These are phyloP conservation scores for Cyclotella kingstonii DNA, from an alignment of 108 stramenopile genomes.

Conservation along the genomic window DNA sequence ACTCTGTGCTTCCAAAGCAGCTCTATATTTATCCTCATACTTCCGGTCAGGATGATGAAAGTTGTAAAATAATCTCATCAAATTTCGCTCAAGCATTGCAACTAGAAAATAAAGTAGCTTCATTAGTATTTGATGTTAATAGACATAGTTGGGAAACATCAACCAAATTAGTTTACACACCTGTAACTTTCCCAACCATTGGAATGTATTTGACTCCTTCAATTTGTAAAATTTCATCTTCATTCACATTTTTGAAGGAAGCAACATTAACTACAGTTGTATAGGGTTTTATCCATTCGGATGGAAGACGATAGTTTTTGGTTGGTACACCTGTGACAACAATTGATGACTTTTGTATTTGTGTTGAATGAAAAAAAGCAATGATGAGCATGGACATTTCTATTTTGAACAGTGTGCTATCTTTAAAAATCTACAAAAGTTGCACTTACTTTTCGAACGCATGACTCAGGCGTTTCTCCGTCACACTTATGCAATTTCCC, in stretches of 20 bases:
- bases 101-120: conserved; percentile 9
- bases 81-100: conserved; percentile 93
- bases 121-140: neutral
- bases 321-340: conserved; percentile 94
- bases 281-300: conserved; percentile 90
- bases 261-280: conserved; percentile 95
- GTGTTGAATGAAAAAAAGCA: neutral
- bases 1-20: conserved; percentile 5
- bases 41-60: conserved; percentile 73
- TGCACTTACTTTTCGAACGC: conserved; percentile 75
- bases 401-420: too few relatives aligned
- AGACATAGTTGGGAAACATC: neutral
- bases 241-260: conserved; percentile 94
- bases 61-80: conserved; percentile 90
- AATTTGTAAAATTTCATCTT: conserved; percentile 82
- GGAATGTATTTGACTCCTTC: conserved; percentile 90
- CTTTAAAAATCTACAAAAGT: too few relatives aligned
- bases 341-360: conserved; percentile 62
- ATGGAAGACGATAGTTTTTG: conserved; percentile 86
- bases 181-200: conserved; percentile 96
- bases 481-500: conserved; percentile 63
- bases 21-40: conserved; percentile 24
- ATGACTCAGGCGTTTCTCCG: conserved; percentile 78
- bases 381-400: too few relatives aligned
- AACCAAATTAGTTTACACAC: conserved; percentile 3